Evolutionary conservation across 2,329 filamentous ascomycete genomes (phyloP).

Genomic region (Zalaria obscura): DNA sequence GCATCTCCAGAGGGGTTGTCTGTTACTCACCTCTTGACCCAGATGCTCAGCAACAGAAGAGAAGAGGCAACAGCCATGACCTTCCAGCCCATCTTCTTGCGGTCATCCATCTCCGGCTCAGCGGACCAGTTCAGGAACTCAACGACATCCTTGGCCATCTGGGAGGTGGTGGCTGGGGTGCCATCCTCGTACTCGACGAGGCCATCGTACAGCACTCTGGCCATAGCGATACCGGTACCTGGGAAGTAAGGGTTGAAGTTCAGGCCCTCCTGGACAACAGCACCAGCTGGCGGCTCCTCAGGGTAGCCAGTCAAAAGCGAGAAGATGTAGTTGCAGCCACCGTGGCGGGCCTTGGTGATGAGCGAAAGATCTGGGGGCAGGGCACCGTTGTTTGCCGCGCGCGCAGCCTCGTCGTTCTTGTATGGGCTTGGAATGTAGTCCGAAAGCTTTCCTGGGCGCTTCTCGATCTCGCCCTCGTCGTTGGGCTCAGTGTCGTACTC

Average conservation of each 20-base stretch:
- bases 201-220: conserved; percentile 92
- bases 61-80: conserved; percentile 66
- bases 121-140: conserved; percentile 99
- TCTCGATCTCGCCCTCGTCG: conserved; percentile 94
- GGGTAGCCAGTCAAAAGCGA: conserved; percentile 92
- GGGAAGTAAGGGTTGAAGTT: conserved; percentile 99
- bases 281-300: conserved; percentile 86
- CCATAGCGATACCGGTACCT: conserved; percentile 97
- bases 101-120: conserved; percentile 97
- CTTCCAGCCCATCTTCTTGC: conserved; percentile 99
- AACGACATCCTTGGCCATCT: conserved; percentile 99
- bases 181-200: conserved; percentile 96
- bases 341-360: conserved; percentile 95
- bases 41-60: conserved; percentile 77
- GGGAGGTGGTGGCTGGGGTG: conserved; percentile 84
- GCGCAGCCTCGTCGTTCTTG: conserved; percentile 98
- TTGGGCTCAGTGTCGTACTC: conserved; percentile 98
- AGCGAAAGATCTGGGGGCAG: conserved; percentile 93
- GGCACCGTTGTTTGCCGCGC: conserved; percentile 96
- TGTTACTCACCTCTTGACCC: conserved; percentile 66
- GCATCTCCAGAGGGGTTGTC: background rate
- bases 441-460: conserved; percentile 95
- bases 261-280: conserved; percentile 69
- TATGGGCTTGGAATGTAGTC: conserved; percentile 92
- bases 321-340: conserved; percentile 98